Percentiles rank a stretch among this genome's conserved stretches.
phyloP scores from a whole-genome alignment of 345 rosid genomes.

The Euclidium syriacum region DNA sequence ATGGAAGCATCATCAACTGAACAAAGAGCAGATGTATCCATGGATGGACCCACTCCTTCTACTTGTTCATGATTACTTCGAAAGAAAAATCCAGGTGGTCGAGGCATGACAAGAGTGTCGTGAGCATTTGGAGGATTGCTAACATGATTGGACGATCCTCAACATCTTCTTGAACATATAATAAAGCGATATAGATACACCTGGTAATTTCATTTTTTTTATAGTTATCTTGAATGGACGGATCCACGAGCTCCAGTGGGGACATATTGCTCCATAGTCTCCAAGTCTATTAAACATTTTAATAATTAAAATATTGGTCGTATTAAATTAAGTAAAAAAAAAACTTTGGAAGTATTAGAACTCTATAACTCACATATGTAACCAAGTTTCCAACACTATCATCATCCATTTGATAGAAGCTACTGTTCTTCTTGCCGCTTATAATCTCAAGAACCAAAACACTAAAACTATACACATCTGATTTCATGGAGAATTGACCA shows the following conservation, averaged over 20 bases:
- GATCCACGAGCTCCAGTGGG: background rate
- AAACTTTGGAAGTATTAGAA: background rate
- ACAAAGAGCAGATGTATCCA: background rate
- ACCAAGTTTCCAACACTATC: no score
- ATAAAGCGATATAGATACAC: constrained; percentile 35
- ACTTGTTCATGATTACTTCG: background rate
- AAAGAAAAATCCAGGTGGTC: background rate
- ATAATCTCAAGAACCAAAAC: no score
- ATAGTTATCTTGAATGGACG: background rate
- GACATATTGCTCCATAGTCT: no score
- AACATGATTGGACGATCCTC: constrained; percentile 32
- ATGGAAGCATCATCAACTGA: background rate
- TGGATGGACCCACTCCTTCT: background rate
- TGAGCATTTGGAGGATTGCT: constrained; percentile 25
- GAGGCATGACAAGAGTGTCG: constrained; percentile 15
- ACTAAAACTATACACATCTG: no score
- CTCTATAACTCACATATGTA: constrained; percentile 2
- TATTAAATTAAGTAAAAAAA: background rate
- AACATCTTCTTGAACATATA: constrained; percentile 40
- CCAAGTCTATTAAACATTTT: no score
- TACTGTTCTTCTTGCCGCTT: no score
- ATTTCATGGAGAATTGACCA: no score
- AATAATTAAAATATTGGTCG: background rate
- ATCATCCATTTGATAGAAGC: no score
- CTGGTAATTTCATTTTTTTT: constrained; percentile 33